Conservation (phyloP, 2,329 filamentous ascomycete species). For the Nemania bipapillata region DNA sequence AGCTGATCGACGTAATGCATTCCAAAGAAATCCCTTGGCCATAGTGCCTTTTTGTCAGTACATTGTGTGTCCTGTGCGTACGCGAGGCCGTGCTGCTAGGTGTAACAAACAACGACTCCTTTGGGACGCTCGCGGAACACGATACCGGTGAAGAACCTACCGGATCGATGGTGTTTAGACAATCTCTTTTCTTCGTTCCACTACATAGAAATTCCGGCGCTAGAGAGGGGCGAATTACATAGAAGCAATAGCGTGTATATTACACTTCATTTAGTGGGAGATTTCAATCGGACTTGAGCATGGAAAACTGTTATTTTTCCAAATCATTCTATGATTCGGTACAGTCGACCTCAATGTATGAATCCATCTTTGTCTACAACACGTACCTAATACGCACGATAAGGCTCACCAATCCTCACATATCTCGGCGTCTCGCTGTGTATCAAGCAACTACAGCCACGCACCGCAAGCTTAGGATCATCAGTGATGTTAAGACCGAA, state of each 20-base stretch:
- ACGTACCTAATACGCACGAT: no score
- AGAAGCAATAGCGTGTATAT: neutral
- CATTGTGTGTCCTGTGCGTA: neutral
- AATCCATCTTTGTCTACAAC: neutral
- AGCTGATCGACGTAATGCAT: neutral
- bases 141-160: neutral
- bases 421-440: no score
- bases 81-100: neutral
- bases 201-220: neutral
- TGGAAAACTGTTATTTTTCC: neutral
- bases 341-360: neutral
- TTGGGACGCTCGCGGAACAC: neutral
- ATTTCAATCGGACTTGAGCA: neutral
- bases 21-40: neutral
- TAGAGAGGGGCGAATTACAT: neutral
- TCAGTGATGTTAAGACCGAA: slow-evolving; percentile 26
- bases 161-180: neutral
- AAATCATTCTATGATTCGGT: no score
- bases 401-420: no score
- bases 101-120: neutral
- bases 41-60: neutral
- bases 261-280: neutral
- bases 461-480: neutral
- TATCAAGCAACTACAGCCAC: neutral
- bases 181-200: neutral